Conservation (phyloP, 768 basidiomycete genomes). For the Mycena floridula region DNA sequence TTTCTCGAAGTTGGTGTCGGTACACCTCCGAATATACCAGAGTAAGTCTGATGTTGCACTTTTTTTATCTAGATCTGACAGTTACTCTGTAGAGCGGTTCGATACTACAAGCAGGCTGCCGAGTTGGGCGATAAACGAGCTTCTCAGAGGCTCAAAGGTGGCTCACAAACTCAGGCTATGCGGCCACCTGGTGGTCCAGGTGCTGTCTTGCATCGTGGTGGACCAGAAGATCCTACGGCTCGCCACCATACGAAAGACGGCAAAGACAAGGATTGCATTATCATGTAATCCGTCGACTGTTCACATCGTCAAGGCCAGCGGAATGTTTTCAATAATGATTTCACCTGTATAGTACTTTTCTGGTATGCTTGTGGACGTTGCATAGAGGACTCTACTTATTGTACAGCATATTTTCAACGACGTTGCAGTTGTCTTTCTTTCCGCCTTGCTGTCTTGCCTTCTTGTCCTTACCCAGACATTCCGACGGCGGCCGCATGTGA, state of each 20-base stretch:
- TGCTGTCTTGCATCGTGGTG: constrained; percentile 55
- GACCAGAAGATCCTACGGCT: constrained; percentile 28
- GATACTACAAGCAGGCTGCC: constrained; percentile 86
- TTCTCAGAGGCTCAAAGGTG: constrained; percentile 64
- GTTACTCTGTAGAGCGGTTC: constrained; percentile 49
- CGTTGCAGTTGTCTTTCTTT: too few species aligned
- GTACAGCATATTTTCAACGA: too few species aligned
- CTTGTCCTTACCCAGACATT: too few species aligned
- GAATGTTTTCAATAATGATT: too few species aligned
- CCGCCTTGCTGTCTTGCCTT: too few species aligned
- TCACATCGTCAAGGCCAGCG: too few species aligned
- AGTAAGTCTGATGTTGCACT: constrained; percentile 40
- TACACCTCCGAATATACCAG: constrained; percentile 55
- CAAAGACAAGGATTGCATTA: constrained; percentile 79
- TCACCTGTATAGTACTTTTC: too few species aligned
- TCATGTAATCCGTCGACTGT: too few species aligned
- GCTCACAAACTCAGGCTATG: constrained; percentile 47
- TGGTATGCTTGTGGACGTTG: too few species aligned
- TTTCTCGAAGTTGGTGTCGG: constrained; percentile 95
- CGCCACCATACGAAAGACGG: constrained; percentile 38
- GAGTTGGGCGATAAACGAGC: constrained; percentile 95
- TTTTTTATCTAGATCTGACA: constrained; percentile 5
- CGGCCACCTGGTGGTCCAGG: constrained; percentile 55
- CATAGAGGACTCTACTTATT: too few species aligned
- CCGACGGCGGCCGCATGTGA: too few species aligned